These are phyloP conservation scores for Phaffia rhodozyma DNA, from an alignment of 1,284 basidiomycete species.

Conservation along the genomic window DNA sequence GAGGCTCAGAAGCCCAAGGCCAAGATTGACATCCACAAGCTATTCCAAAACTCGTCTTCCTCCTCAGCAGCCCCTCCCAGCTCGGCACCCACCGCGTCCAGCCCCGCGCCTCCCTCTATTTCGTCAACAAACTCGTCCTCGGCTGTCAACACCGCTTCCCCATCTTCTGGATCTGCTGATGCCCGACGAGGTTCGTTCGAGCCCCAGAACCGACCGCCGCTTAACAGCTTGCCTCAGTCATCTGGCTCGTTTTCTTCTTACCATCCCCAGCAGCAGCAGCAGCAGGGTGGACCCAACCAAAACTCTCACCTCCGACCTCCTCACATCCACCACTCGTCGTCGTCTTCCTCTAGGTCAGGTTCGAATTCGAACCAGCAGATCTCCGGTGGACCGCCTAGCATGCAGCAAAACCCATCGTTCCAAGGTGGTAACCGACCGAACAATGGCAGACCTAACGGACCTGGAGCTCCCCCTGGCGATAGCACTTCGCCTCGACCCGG, in stretches of 20 bases:
- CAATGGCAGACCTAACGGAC: too few relatives aligned
- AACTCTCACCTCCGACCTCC: conserved; percentile 19
- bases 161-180: conserved; percentile 15
- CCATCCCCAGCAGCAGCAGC: conserved; percentile 15
- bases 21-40: conserved; percentile 52
- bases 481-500: too few relatives aligned
- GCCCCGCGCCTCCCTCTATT: conserved; percentile 19
- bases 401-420: conserved; percentile 15
- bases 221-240: conserved; percentile 11
- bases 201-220: conserved; percentile 15
- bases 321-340: conserved; percentile 20
- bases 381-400: conserved; percentile 24
- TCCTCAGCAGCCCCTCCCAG: conserved; percentile 16
- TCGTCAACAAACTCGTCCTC: conserved; percentile 28
- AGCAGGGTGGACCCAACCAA: conserved; percentile 21
- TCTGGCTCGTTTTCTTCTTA: not conserved
- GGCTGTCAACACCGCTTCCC: conserved; percentile 21
- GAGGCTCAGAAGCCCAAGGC: conserved; percentile 24
- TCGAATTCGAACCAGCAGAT: conserved; percentile 22
- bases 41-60: conserved; percentile 45
- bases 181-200: conserved; percentile 7
- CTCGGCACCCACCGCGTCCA: conserved; percentile 20
- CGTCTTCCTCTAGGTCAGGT: conserved; percentile 23
- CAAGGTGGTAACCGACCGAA: too few relatives aligned
- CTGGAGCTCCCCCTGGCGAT: too few relatives aligned